phyloP scores from a whole-genome alignment of 1,139 yeast species.

The Zygotorulaspora mrakii region DNA sequence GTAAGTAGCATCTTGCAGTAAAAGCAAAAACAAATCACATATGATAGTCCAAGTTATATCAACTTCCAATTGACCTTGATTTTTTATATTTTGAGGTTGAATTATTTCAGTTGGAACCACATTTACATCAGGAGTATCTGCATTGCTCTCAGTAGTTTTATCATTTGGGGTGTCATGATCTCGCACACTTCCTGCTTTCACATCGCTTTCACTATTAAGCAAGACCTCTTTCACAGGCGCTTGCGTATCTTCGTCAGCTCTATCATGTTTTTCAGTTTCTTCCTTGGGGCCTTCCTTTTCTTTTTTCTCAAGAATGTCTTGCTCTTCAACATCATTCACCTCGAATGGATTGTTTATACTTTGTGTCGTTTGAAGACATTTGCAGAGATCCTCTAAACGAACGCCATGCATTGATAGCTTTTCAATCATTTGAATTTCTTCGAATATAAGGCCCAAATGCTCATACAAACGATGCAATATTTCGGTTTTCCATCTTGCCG shows the following conservation, averaged over 20 bases:
- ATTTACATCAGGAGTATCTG: constrained; percentile 13
- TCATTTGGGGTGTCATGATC: not conserved
- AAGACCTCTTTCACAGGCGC: not conserved
- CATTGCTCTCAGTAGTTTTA: not conserved
- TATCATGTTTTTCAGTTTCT: constrained; percentile 4
- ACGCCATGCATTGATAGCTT: constrained; percentile 81
- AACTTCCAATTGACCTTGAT: constrained; percentile 47
- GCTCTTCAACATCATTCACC: constrained; percentile 1
- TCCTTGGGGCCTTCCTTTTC: constrained; percentile 5
- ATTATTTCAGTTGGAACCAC: constrained; percentile 18
- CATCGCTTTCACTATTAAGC: not conserved
- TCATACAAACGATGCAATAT: constrained; percentile 68
- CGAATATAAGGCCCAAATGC: constrained; percentile 71
- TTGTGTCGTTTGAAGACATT: constrained; percentile 48
- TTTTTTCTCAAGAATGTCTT: constrained; percentile 2
- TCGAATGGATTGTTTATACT: constrained; percentile 43
- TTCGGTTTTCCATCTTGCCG: constrained; percentile 81
- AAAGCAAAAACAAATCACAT: constrained; percentile 79
- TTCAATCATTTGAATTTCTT: constrained; percentile 85
- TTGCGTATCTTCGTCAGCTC: not conserved
- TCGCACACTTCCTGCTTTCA: too few relatives aligned
- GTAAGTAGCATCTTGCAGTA: constrained; percentile 80
- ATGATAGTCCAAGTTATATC: constrained; percentile 91
- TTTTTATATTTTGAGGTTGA: constrained; percentile 39
- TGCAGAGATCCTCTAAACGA: constrained; percentile 64